Conservation (phyloP, 495 filamentous ascomycete genomes). For the Copromyces sp. region DNA sequence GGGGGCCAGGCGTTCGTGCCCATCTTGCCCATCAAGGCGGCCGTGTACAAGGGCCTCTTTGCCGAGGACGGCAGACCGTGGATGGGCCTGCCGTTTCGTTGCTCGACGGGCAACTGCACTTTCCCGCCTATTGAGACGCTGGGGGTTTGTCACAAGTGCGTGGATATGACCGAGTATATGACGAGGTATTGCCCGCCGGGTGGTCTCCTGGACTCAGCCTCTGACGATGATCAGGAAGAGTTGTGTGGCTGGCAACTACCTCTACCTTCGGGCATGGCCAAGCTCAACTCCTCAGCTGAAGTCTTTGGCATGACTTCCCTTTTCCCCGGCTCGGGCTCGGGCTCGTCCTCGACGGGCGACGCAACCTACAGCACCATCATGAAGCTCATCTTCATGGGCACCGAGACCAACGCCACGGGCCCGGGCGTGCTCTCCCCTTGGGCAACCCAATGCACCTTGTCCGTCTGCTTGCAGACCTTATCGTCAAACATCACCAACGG, state of each 20-base stretch:
- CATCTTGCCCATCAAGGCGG: conserved; percentile 23
- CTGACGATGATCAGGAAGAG: neutral
- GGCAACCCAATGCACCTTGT: conserved; percentile 13
- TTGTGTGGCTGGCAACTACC: conserved; percentile 17
- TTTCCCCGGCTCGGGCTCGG: conserved; percentile 4
- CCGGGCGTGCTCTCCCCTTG: conserved; percentile 9
- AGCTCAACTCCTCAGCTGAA: conserved; percentile 7
- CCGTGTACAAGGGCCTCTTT: conserved; percentile 24
- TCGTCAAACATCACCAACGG: conserved; percentile 6
- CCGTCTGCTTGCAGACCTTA: conserved; percentile 13
- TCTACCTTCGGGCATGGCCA: conserved; percentile 12
- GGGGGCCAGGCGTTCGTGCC: conserved; percentile 17
- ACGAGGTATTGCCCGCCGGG: conserved; percentile 10
- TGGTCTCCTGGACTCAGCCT: neutral
- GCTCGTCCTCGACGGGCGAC: conserved; percentile 1
- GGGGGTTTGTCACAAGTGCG: conserved; percentile 18
- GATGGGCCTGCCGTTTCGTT: conserved; percentile 12
- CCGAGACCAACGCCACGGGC: conserved; percentile 5
- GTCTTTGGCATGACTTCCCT: conserved; percentile 21
- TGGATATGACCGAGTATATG: conserved; percentile 19
- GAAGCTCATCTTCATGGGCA: conserved; percentile 19
- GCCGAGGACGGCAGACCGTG: conserved; percentile 18
- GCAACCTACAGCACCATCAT: conserved; percentile 19
- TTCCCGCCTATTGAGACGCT: conserved; percentile 20
- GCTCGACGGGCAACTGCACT: conserved; percentile 21